phyloP scores from a whole-genome alignment of 805 yeast species.

The Starmerella geochares region DNA sequence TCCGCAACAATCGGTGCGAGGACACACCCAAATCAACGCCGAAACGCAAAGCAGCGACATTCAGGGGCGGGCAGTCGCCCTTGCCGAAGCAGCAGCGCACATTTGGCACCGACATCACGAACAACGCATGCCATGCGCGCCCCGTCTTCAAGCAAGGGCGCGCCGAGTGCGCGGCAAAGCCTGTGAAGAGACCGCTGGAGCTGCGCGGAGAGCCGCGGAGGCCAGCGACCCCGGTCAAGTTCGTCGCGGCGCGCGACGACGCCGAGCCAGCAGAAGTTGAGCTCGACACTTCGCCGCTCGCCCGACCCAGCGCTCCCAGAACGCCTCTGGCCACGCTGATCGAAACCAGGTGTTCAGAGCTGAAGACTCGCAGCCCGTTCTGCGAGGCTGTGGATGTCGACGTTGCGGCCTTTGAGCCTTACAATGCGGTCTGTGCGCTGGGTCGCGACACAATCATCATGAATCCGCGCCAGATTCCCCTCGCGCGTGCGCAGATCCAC shows the following conservation, averaged over 20 bases:
- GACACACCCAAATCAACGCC: not conserved
- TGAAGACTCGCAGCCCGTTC: not conserved
- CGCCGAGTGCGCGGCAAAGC: not conserved
- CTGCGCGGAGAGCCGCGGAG: not conserved
- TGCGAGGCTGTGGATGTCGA: not conserved
- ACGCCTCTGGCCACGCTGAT: conserved; percentile 7
- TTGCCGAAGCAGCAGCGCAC: conserved; percentile 1
- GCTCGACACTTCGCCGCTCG: not conserved
- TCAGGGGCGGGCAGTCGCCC: not conserved
- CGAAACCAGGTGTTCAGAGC: conserved; percentile 1
- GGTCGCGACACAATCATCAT: conserved; percentile 2
- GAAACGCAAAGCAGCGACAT: not conserved
- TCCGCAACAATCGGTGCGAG: not conserved
- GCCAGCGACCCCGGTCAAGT: not conserved
- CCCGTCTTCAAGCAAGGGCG: conserved; percentile 2
- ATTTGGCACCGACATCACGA: conserved; percentile 12
- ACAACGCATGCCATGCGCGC: not conserved
- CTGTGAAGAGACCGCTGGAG: not conserved
- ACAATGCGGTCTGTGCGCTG: conserved; percentile 1
- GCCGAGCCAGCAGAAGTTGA: not conserved
- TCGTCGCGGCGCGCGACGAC: not conserved
- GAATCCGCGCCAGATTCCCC: conserved; percentile 11
- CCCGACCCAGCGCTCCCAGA: not conserved
- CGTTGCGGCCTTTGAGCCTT: not conserved
- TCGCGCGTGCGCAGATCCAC: not conserved